Evolutionary conservation across 2,329 filamentous ascomycete genomes (phyloP).

Genomic region (Stagonosporopsis rhizophila): DNA sequence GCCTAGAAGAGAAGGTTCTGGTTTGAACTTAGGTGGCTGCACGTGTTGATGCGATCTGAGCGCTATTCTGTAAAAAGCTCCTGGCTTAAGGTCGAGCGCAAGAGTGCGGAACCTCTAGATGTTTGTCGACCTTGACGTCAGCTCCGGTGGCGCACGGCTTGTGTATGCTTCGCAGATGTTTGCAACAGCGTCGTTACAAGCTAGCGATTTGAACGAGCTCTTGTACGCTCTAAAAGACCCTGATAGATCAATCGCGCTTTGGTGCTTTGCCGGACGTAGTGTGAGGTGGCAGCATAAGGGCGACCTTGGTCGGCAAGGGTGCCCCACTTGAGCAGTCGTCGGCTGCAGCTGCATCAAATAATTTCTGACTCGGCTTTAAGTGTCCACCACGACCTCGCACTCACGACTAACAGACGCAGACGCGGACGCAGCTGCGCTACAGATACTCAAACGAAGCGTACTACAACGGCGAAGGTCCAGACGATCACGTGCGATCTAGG

Average conservation of each 20-base stretch:
- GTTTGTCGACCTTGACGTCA: constrained; percentile 4
- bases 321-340: constrained; percentile 30
- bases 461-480: background rate
- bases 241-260: background rate
- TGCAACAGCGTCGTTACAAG: background rate
- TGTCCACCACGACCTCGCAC: constrained; percentile 4
- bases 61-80: background rate
- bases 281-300: constrained; percentile 14
- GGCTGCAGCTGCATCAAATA: constrained; percentile 20
- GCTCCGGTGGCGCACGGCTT: background rate
- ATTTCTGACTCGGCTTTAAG: constrained; percentile 17
- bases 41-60: constrained; percentile 23
- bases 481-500: background rate
- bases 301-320: constrained; percentile 17
- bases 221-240: background rate
- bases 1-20: constrained; percentile 32
- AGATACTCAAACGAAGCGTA: background rate
- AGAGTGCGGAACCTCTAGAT: background rate
- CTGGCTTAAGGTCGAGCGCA: background rate
- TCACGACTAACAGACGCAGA: background rate
- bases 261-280: background rate
- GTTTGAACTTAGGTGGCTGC: constrained; percentile 39
- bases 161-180: background rate
- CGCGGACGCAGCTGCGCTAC: background rate
- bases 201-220: background rate